Evolutionary conservation across 2,329 filamentous ascomycete genomes (phyloP).

Genomic region (Pestalotiopsis sp.): DNA sequence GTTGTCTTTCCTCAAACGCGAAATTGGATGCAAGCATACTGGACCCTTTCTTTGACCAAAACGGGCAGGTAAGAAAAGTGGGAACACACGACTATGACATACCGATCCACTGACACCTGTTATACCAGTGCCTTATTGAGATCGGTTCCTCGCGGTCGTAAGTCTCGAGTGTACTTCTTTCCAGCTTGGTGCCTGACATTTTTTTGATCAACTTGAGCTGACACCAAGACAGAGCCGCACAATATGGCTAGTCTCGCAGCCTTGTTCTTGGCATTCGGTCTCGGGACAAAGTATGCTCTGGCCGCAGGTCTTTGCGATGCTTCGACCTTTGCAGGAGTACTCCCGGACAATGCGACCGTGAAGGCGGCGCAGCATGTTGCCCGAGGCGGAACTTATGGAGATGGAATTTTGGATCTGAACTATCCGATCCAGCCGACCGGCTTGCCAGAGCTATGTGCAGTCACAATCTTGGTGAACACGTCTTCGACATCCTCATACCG

Average conservation of each 20-base stretch:
- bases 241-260: background rate
- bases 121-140: background rate
- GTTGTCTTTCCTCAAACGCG: background rate
- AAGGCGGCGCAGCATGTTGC: background rate
- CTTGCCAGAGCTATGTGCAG: constrained; percentile 35
- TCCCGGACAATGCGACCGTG: constrained; percentile 9
- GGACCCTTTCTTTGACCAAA: background rate
- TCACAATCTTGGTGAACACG: constrained; percentile 31
- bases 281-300: background rate
- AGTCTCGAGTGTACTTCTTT: background rate
- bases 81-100: background rate
- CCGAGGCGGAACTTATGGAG: constrained; percentile 10
- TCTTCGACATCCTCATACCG: constrained; percentile 30
- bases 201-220: background rate
- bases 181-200: background rate
- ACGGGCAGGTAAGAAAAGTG: constrained; percentile 2
- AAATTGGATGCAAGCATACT: background rate
- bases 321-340: background rate
- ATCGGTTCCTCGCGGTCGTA: background rate
- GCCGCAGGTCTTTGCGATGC: background rate
- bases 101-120: background rate
- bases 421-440: constrained; percentile 29
- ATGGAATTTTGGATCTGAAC: constrained; percentile 9
- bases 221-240: background rate
- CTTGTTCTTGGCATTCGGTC: background rate